Percentiles rank a stretch among this genome's conserved stretches.
phyloP scores from a whole-genome alignment of 306 rosid species.

The Calophaca sinica region DNA sequence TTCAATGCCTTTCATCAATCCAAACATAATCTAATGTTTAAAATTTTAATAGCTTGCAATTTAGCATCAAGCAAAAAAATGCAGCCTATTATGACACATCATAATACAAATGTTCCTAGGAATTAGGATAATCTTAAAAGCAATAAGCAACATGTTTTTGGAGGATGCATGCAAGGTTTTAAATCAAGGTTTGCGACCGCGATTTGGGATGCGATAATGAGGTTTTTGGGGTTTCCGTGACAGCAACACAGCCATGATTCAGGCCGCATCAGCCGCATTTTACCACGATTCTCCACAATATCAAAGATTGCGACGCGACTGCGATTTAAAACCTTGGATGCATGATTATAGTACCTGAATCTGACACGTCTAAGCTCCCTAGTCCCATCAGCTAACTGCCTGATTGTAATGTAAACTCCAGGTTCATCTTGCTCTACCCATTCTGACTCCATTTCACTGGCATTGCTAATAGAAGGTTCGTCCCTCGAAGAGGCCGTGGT shows the following conservation, averaged over 20 bases:
- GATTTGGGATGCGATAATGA: no score
- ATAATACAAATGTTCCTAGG: background rate
- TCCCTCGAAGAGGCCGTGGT: conserved; percentile 80
- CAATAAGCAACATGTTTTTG: background rate
- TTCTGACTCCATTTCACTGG: conserved; percentile 85
- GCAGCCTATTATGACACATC: background rate
- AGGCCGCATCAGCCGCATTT: no score
- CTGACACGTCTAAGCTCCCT: conserved; percentile 91
- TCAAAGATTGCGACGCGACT: no score
- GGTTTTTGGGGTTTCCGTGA: no score
- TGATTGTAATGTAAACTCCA: conserved; percentile 87
- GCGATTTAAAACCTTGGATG: no score
- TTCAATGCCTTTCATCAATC: no score
- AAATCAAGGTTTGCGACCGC: no score
- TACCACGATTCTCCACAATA: no score
- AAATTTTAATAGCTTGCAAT: background rate
- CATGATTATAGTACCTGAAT: conserved; percentile 66
- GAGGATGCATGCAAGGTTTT: background rate
- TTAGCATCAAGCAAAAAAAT: background rate
- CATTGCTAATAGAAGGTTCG: conserved; percentile 91
- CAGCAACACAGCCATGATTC: no score
- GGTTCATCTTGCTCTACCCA: conserved; percentile 97
- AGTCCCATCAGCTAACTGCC: conserved; percentile 81
- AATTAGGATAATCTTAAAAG: background rate
- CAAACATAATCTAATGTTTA: background rate